These are phyloP conservation scores for sunflower (Helianthus annuus) DNA, from an alignment of 129 eudicot species.

Conservation along the genomic window DNA sequence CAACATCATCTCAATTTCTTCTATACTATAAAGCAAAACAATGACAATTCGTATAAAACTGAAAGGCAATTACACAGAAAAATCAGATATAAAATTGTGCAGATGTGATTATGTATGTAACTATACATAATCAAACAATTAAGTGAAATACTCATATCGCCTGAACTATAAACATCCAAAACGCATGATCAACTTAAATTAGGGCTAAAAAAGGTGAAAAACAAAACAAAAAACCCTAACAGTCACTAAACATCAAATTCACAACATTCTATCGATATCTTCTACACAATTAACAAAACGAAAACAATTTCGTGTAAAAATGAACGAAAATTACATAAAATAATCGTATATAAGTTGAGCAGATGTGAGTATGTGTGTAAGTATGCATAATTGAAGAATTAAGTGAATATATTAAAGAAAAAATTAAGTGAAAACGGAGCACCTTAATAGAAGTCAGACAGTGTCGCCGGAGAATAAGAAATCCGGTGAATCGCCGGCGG, in stretches of 20 bases:
- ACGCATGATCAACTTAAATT: too few species aligned
- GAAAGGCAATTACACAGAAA: background rate
- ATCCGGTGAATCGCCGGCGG: slow-evolving; percentile 7
- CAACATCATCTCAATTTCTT: background rate
- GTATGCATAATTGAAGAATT: background rate
- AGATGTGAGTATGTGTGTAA: background rate
- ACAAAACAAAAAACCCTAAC: too few species aligned
- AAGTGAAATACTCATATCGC: background rate
- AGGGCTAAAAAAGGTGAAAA: too few species aligned
- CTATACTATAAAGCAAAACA: background rate
- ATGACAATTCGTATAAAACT: background rate
- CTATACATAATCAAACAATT: background rate
- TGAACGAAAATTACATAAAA: too few species aligned
- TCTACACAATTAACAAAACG: too few species aligned
- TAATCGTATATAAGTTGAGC: too few species aligned
- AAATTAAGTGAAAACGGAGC: background rate
- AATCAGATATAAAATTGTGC: background rate
- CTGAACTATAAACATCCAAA: too few species aligned
- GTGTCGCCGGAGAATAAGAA: slow-evolving; percentile 18
- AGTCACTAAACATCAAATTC: too few species aligned
- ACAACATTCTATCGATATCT: too few species aligned
- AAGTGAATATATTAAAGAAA: background rate
- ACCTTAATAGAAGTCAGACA: slow-evolving; percentile 1
- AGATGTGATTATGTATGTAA: background rate
- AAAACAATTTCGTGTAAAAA: too few species aligned